phyloP scores from a whole-genome alignment of 352 stramenopile species.

The Globisporangium irregulare region DNA sequence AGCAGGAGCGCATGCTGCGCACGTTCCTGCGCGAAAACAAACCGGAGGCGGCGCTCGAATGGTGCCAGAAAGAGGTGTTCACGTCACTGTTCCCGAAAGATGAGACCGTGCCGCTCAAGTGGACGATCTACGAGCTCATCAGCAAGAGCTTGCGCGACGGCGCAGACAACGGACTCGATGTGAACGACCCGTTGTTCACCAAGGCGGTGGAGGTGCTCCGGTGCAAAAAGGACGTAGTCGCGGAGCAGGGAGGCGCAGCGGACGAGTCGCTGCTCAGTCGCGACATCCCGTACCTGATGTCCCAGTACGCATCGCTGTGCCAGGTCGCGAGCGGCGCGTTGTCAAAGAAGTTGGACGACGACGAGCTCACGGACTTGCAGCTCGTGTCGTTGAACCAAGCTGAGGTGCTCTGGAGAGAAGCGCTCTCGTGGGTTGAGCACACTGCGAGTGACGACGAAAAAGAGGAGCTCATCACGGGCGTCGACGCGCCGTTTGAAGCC shows the following conservation, averaged over 20 bases:
- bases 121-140: constrained; percentile 69
- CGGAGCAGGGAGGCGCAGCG: constrained; percentile 26
- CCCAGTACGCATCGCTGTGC: constrained; percentile 63
- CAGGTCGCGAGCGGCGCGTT: constrained; percentile 45
- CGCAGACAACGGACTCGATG: constrained; percentile 30
- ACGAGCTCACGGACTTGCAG: constrained; percentile 39
- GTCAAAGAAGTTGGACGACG: constrained; percentile 21
- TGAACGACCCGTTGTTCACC: constrained; percentile 62
- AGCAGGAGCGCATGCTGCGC: constrained; percentile 71
- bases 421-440: constrained; percentile 59
- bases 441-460: constrained; percentile 36
- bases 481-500: constrained; percentile 58
- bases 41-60: constrained; percentile 37
- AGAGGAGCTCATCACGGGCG: constrained; percentile 46
- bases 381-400: constrained; percentile 54
- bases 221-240: constrained; percentile 55
- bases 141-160: constrained; percentile 44
- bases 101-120: constrained; percentile 62
- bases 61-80: constrained; percentile 62
- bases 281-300: constrained; percentile 69
- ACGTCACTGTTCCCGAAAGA: constrained; percentile 51
- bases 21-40: constrained; percentile 56
- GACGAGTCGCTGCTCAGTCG: constrained; percentile 52
- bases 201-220: constrained; percentile 53
- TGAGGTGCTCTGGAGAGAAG: constrained; percentile 67